phyloP scores from a whole-genome alignment of 371 early-diverging fungal genomes.

The Fennellomyces sp. region DNA sequence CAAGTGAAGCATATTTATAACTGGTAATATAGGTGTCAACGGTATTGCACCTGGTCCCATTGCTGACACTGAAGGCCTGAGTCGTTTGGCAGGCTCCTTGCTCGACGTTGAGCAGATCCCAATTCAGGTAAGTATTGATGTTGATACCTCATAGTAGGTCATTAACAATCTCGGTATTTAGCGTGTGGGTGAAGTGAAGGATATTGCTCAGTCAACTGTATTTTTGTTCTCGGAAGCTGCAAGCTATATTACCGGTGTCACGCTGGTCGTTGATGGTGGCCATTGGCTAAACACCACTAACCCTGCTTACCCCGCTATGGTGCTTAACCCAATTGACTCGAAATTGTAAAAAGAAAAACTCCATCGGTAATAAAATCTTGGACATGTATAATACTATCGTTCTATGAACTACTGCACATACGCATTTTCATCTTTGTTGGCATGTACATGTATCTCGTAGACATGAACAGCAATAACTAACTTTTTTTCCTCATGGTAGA shows the following conservation, averaged over 20 bases:
- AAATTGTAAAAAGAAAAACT: neutral
- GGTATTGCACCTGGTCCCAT: constrained; percentile 56
- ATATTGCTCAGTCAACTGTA: constrained; percentile 75
- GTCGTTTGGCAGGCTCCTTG: constrained; percentile 22
- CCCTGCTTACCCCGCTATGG: constrained; percentile 25
- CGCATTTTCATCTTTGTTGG: neutral
- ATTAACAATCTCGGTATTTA: constrained; percentile 8
- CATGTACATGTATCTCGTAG: neutral
- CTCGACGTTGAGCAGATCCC: constrained; percentile 27
- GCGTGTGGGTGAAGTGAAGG: constrained; percentile 61
- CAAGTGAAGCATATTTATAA: neutral
- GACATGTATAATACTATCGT: neutral
- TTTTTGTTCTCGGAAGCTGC: constrained; percentile 73
- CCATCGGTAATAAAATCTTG: neutral
- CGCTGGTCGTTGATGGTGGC: constrained; percentile 78
- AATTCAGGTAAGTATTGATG: constrained; percentile 27
- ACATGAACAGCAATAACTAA: neutral
- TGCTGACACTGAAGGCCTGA: constrained; percentile 15
- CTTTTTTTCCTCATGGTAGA: no score
- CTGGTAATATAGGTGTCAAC: constrained; percentile 13
- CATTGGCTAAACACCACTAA: constrained; percentile 49
- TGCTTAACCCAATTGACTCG: constrained; percentile 12
- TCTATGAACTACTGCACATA: no score
- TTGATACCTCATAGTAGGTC: neutral
- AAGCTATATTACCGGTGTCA: constrained; percentile 58